Base-by-base conservation (phyloP, 805 yeast genomes). In the Yarrowia divulgata region DNA sequence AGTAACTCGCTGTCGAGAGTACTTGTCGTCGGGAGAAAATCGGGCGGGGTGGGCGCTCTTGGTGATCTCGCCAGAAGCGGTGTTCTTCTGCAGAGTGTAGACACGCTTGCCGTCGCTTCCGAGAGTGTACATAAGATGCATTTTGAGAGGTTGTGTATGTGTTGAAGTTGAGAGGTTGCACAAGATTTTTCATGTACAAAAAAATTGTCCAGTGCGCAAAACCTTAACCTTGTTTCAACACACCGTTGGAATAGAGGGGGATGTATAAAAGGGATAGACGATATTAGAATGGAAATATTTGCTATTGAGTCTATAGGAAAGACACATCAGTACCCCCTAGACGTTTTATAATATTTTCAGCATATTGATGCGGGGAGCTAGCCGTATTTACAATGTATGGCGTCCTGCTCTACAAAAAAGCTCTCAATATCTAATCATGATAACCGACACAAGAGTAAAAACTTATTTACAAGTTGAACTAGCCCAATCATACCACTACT, bases 41-140 rank as follows among this genome's bases (percentile, higher is more conserved):
- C 99, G 90, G 68, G 99, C 99, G 72, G 99, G 99, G 81, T 95
- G 99, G 50, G 99, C 99, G 74, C 97, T 90, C 84, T 93, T 92
- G 78, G 99, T 96, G 84, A 94, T 93, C 80, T 93, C 97, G 72
- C 99, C 98, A 8, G 84, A 81, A 71, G 85, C 93, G 69, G 96
- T 89, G 75, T 78, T 73, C 84, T 95, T 95, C 80, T 91, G 84
- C 74, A 95, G 85, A 69, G 99, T 95, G 86, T 95, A 95, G 76
- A 90, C 81, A 81, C 99, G 90, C 86, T 94, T 94, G 75, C 99
- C 99, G 75, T 93, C 97, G 72, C 88, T 87, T 77, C 93, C 97
- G 78, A 90, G 81, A 71, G 98, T 93, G 93, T 90, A 95, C 99
- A 95, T 95, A 81, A 95, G 90, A 90, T 95, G 99, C 99, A 95